These are phyloP conservation scores for Skeletonema potamos DNA, from an alignment of 108 stramenopile species.

Conservation along the genomic window DNA sequence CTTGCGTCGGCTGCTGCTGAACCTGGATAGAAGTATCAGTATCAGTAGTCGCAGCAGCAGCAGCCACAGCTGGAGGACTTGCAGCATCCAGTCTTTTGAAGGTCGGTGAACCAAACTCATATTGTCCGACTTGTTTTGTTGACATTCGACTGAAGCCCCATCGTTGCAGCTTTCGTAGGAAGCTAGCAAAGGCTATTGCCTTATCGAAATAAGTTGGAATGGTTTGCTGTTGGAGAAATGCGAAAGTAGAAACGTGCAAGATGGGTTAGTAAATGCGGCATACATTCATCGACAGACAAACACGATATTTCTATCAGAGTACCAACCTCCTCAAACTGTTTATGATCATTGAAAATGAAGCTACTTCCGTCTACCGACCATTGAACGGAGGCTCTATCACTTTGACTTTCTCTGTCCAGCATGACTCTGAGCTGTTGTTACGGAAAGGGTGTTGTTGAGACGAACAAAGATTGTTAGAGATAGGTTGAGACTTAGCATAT, in stretches of 20 bases:
- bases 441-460: neutral
- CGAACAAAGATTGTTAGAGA: neutral
- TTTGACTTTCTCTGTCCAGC: neutral
- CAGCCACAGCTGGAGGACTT: too few species aligned
- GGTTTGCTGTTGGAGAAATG: neutral
- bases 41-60: too few species aligned
- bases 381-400: neutral
- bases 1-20: too few species aligned
- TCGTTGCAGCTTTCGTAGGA: neutral
- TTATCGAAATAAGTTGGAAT: slow-evolving; percentile 1
- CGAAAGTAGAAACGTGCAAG: neutral
- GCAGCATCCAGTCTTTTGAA: too few species aligned
- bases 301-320: neutral
- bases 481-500: neutral
- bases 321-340: neutral
- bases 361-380: neutral
- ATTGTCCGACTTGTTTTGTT: neutral
- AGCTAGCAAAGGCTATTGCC: neutral
- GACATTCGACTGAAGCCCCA: neutral
- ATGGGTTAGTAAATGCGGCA: neutral
- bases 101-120: too few species aligned
- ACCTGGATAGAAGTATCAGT: too few species aligned
- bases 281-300: neutral
- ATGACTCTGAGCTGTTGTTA: neutral
- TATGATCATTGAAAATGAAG: neutral